Evolutionary conservation across 2,329 filamentous ascomycete species (phyloP), one percentile per base, ranked within the genome.

Genomic region (Trichoderma harzianum): DNA sequence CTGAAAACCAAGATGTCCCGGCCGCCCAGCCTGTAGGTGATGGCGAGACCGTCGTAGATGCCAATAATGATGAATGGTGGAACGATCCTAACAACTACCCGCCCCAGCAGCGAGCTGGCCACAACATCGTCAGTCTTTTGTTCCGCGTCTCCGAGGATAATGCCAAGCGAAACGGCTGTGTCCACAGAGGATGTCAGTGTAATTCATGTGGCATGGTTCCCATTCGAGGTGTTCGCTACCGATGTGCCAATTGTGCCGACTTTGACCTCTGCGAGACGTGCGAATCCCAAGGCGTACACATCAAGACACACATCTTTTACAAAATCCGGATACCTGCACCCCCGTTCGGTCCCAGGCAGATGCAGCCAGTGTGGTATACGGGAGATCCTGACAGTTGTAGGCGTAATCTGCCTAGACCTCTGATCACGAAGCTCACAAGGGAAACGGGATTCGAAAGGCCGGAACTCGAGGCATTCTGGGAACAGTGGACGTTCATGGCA

Each of bases 121-220:
- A 96, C 77, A 95, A 94, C 73, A 90, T 97, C 63, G 91, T 97
- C 60, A 93, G 91, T 73, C 85, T 98, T 2, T 86, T 98, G 1
- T 98, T 97, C 79, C 90, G 95, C 72, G 97, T 98, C 61, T 97
- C 95, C 0, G 95, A 98, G 80, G 94, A 98, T 75, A 95, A 97
- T 79, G 94, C 95, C 1, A 89, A 91, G 70, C 88, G 93, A 66
- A 95, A 96, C 79, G 93, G 94, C 24, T 97, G 96, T 78, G 92
- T 98, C 26, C 96, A 99, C 80, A 89, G 95, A 14, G 95, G 96
- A 14, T 97, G 97, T 73, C 92, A 92, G 47, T 99, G 96, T 80
- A 97, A 98, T 80, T 90, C 90, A 64, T 99, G 96, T 77, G 93
- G 93, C 70, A 90, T 92, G 77, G 90, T 93, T 64, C 95, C 96